A percentile compares a stretch with the other conserved stretches of the same genome.
phyloP scores from a whole-genome alignment of 2,329 filamentous ascomycete genomes.

The Coniochaeta prunicola region DNA sequence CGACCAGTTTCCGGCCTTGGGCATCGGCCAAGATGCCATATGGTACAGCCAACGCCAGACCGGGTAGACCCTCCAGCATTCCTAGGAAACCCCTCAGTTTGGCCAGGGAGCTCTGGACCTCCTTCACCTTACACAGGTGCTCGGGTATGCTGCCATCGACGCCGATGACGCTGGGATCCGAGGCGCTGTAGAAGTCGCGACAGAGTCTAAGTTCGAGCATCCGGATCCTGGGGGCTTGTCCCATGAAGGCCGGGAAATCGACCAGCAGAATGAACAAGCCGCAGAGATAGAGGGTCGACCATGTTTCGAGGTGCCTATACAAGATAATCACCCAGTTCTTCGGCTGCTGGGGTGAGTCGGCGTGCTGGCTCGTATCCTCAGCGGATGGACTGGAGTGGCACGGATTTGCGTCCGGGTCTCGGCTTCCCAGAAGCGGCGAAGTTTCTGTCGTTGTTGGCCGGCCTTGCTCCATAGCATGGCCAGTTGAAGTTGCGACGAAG shows the following conservation, averaged over 20 bases:
- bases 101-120: constrained; percentile 6
- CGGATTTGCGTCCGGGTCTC: too few species aligned
- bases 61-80: constrained; percentile 6
- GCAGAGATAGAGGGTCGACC: constrained; percentile 7
- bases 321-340: too few species aligned
- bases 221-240: constrained; percentile 6
- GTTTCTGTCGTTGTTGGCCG: too few species aligned
- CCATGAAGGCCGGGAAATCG: constrained; percentile 8
- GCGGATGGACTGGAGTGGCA: too few species aligned
- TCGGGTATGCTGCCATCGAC: constrained; percentile 5
- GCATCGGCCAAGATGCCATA: constrained; percentile 8
- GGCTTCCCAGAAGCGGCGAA: too few species aligned
- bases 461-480: too few species aligned
- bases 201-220: constrained; percentile 8
- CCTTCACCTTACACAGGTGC: constrained; percentile 6
- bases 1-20: constrained; percentile 4
- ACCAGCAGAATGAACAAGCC: constrained; percentile 5
- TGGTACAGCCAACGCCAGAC: constrained; percentile 6
- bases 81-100: constrained; percentile 3
- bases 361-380: too few species aligned
- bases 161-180: constrained; percentile 4
- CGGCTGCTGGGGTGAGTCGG: too few species aligned
- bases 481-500: too few species aligned
- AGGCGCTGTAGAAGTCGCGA: constrained; percentile 6
- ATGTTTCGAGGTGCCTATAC: neutral